These are phyloP conservation scores for Lithohypha guttulata DNA, from an alignment of 2,329 filamentous ascomycete species.

Conservation along the genomic window DNA sequence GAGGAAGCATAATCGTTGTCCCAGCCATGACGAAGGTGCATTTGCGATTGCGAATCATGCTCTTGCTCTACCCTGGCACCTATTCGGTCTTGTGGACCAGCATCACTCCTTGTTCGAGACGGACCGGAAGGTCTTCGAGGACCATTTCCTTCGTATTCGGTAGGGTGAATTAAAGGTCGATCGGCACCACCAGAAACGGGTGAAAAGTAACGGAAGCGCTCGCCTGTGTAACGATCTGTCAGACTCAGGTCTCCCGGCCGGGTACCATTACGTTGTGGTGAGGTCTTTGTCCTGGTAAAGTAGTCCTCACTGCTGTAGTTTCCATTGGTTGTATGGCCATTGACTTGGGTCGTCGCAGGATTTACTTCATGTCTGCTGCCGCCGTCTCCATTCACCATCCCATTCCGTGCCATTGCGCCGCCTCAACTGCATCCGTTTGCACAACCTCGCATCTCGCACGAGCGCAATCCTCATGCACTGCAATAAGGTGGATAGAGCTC, in stretches of 20 bases:
- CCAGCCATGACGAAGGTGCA: constrained; percentile 66
- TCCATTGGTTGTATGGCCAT: neutral
- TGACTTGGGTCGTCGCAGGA: neutral
- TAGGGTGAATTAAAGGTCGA: constrained; percentile 3
- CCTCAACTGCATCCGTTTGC: constrained; percentile 2
- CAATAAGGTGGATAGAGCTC: no score
- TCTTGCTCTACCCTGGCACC: constrained; percentile 30
- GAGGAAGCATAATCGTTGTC: constrained; percentile 85
- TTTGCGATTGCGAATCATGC: constrained; percentile 38
- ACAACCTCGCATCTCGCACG: constrained; percentile 1
- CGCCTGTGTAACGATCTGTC: neutral
- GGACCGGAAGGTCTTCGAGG: constrained; percentile 16
- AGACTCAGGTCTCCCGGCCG: neutral
- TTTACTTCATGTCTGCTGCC: neutral
- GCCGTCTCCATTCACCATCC: constrained; percentile 4
- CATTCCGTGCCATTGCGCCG: constrained; percentile 5
- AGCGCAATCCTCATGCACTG: neutral
- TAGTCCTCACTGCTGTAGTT: constrained; percentile 2
- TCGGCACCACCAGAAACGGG: neutral
- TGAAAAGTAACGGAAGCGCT: constrained; percentile 1
- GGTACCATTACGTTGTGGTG: neutral
- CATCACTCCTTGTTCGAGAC: constrained; percentile 44
- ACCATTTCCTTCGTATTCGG: constrained; percentile 1
- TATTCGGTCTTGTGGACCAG: constrained; percentile 36
- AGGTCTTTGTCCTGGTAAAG: neutral